A percentile compares a stretch with the other conserved stretches of the same genome.
phyloP scores from a whole-genome alignment of 495 filamentous ascomycete genomes.

The Penicillium manginii region DNA sequence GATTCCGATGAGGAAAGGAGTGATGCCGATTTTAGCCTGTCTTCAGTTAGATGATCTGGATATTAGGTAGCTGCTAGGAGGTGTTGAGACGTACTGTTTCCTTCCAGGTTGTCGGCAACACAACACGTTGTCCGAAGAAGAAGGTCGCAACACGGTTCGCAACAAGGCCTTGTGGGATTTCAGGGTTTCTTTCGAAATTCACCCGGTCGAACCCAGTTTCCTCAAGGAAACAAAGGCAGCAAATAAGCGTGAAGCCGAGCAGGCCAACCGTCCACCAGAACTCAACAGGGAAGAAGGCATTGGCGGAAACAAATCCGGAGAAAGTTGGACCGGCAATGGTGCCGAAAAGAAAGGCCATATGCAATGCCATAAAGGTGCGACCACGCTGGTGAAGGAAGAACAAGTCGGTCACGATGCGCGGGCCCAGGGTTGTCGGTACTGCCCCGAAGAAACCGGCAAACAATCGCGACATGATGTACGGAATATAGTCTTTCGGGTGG shows the following conservation, averaged over 20 bases:
- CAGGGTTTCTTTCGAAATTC: slow-evolving; percentile 19
- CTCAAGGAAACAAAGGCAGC: slow-evolving; percentile 50
- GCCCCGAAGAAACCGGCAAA: slow-evolving; percentile 46
- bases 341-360: slow-evolving; percentile 46
- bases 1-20: slow-evolving; percentile 47
- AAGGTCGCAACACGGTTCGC: slow-evolving; percentile 49
- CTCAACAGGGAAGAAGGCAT: slow-evolving; percentile 45
- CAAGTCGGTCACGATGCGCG: slow-evolving; percentile 44
- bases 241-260: slow-evolving; percentile 41
- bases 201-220: slow-evolving; percentile 45
- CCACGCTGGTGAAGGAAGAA: slow-evolving; percentile 53
- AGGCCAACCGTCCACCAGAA: slow-evolving; percentile 58
- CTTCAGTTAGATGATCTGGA: slow-evolving; percentile 4
- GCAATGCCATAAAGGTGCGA: slow-evolving; percentile 47
- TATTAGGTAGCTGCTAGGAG: neutral
- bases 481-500: slow-evolving; percentile 39
- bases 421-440: slow-evolving; percentile 43
- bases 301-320: slow-evolving; percentile 47
- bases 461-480: slow-evolving; percentile 49
- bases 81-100: slow-evolving; percentile 29
- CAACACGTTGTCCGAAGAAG: slow-evolving; percentile 41
- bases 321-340: slow-evolving; percentile 48
- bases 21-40: slow-evolving; percentile 35
- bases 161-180: slow-evolving; percentile 31
- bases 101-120: slow-evolving; percentile 31